Base-by-base conservation (phyloP, 345 rosid species). In the Populus tremula region DNA sequence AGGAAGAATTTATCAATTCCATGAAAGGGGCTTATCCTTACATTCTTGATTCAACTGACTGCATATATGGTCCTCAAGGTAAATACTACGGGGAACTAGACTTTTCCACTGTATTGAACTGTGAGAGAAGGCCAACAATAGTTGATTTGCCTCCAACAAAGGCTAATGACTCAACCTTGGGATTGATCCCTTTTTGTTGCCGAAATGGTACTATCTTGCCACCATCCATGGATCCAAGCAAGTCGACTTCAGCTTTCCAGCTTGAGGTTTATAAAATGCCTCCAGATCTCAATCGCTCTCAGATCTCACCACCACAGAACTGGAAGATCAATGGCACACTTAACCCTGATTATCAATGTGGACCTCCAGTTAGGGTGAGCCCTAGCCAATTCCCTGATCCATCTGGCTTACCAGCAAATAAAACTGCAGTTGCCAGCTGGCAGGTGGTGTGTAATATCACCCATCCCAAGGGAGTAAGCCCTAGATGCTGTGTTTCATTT, bases 401-500 rank as follows among this genome's bases (percentile, higher is more conserved):
- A 2, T 82, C 86, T n/a, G 98, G 98, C 39, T 86, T 91, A 2
- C 89, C 92, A 41, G 83, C 87, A 2, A 87, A 94, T 83, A 81
- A 81, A 14, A 82, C 94, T 11, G 95, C 87, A 5, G 85, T 91
- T 83, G 95, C 95, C 0, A 96, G 97, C 80, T 96, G 97, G 99
- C 99, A 94, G 86, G 88, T 96, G 25, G 98, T 92, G 45, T 96
- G 99, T 87, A 96, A 96, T 82, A 96, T 96, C 77, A 89, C 91
- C 62, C 89, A 87, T 69, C 91, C 95, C 54, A 77, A 91, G 86
- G 94, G 90, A 4, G 84, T 74, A 1, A 83, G 84, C 73, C 98
- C 97, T 23, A 87, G 78, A 71, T 96, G 97, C 71, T 96, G 98
- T 27, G 99, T 94, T 10, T 90, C 99, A 1, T 96, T 96, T 81